phyloP scores from a whole-genome alignment of 805 yeast genomes.

The Priceomyces castillae region DNA sequence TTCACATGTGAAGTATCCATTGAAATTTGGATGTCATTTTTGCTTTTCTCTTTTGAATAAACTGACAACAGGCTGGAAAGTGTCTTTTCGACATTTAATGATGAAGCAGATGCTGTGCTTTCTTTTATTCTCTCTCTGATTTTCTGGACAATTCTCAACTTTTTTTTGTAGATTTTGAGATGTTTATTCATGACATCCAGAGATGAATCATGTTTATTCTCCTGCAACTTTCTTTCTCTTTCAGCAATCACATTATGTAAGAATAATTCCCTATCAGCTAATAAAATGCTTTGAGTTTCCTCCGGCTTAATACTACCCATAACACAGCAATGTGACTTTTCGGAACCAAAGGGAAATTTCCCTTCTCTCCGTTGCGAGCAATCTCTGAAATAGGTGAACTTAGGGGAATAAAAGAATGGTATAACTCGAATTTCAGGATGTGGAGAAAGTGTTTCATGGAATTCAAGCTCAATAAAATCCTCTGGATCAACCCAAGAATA shows the following conservation, averaged over 20 bases:
- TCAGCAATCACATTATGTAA: conserved; percentile 26
- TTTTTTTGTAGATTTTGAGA: conserved; percentile 15
- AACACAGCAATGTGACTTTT: conserved; percentile 63
- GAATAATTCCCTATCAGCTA: conserved; percentile 21
- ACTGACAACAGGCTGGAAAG: conserved; percentile 22
- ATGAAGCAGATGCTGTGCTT: conserved; percentile 9
- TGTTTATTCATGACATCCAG: conserved; percentile 5
- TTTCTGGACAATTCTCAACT: conserved; percentile 22
- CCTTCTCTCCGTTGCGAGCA: conserved; percentile 42
- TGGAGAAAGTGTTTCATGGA: conserved; percentile 38
- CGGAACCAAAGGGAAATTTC: conserved; percentile 58
- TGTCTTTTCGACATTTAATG: conserved; percentile 9
- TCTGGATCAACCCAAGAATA: conserved; percentile 68
- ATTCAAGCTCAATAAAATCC: conserved; percentile 72
- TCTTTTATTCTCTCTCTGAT: conserved; percentile 25
- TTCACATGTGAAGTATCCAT: conserved; percentile 21
- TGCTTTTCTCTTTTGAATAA: conserved; percentile 28
- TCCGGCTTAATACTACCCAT: conserved; percentile 55
- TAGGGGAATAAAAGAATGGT: conserved; percentile 53
- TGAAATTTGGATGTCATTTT: conserved; percentile 22
- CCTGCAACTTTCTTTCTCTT: conserved; percentile 20
- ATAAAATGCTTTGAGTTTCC: conserved; percentile 47
- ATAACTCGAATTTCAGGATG: conserved; percentile 43
- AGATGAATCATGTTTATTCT: conserved; percentile 12
- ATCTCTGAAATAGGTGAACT: conserved; percentile 61